These are phyloP conservation scores for Tulasnella sp. DNA, from an alignment of 768 basidiomycete species.

Conservation along the genomic window DNA sequence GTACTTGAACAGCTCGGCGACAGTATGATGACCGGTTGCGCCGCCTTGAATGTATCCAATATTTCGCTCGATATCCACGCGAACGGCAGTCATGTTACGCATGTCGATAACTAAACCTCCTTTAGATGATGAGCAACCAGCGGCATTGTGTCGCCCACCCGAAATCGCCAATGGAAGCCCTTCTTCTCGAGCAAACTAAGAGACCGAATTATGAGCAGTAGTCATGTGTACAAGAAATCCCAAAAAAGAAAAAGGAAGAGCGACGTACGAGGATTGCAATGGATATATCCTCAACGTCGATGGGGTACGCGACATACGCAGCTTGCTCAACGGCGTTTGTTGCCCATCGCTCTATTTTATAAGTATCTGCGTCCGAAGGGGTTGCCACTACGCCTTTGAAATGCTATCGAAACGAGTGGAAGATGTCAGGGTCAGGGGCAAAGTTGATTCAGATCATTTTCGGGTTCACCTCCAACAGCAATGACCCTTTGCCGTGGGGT, in stretches of 20 bases:
- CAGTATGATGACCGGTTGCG: conserved; percentile 5
- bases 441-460: no score
- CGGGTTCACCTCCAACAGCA: no score
- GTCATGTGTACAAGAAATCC: no score
- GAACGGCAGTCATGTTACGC: conserved; percentile 5
- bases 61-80: conserved; percentile 7
- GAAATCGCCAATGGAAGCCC: conserved; percentile 4
- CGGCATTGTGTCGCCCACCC: conserved; percentile 17
- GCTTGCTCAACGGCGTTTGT: background rate
- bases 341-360: conserved; percentile 7
- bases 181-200: background rate
- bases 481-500: no score
- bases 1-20: conserved; percentile 14
- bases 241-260: no score
- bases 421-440: no score
- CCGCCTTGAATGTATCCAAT: conserved; percentile 16
- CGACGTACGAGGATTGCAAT: conserved; percentile 13
- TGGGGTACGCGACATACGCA: conserved; percentile 18
- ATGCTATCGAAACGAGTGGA: no score
- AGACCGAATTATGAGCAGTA: no score
- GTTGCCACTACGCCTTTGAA: no score
- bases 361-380: background rate
- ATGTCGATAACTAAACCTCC: conserved; percentile 17
- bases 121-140: conserved; percentile 8
- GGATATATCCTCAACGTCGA: conserved; percentile 21